phyloP scores from a whole-genome alignment of 2,329 filamentous ascomycete species.

The Fusarium heterosporum region DNA sequence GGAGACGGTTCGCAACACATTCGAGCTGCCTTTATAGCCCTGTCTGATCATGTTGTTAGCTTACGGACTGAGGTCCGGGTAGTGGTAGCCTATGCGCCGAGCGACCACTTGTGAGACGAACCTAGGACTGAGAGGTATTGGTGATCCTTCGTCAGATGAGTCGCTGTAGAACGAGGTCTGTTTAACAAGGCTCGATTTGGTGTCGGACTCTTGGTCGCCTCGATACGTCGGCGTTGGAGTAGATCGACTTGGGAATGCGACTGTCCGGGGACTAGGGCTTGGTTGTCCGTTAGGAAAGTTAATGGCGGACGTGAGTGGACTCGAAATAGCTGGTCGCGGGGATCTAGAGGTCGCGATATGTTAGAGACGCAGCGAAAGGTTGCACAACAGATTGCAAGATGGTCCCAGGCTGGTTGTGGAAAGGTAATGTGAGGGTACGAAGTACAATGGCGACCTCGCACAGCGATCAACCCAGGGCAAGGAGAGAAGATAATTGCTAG shows the following conservation, averaged over 20 bases:
- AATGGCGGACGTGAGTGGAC: constrained; percentile 62
- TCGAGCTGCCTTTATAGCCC: constrained; percentile 52
- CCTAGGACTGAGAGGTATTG: constrained; percentile 51
- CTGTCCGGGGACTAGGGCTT: constrained; percentile 54
- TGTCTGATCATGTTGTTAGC: constrained; percentile 44
- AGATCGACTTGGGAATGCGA: constrained; percentile 39
- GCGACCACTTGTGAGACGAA: constrained; percentile 41
- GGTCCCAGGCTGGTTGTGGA: constrained; percentile 27
- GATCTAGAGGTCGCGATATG: constrained; percentile 54
- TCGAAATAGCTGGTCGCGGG: constrained; percentile 60
- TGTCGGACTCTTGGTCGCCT: constrained; percentile 30
- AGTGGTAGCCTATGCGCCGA: constrained; percentile 3
- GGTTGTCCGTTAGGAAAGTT: constrained; percentile 57
- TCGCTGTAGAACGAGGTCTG: constrained; percentile 54
- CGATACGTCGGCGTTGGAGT: constrained; percentile 45
- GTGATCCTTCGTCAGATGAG: constrained; percentile 52
- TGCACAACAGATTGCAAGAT: constrained; percentile 45
- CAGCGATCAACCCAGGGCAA: constrained; percentile 36
- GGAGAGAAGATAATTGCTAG: constrained; percentile 29
- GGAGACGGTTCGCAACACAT: constrained; percentile 63
- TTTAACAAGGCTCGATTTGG: constrained; percentile 26
- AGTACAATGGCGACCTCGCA: constrained; percentile 43
- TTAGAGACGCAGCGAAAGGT: constrained; percentile 36
- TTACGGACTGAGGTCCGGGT: not conserved
- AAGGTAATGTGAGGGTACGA: constrained; percentile 40